Evolutionary conservation across 73 alveolate species (phyloP).

Genomic region (Paramecium pentaurelia): DNA sequence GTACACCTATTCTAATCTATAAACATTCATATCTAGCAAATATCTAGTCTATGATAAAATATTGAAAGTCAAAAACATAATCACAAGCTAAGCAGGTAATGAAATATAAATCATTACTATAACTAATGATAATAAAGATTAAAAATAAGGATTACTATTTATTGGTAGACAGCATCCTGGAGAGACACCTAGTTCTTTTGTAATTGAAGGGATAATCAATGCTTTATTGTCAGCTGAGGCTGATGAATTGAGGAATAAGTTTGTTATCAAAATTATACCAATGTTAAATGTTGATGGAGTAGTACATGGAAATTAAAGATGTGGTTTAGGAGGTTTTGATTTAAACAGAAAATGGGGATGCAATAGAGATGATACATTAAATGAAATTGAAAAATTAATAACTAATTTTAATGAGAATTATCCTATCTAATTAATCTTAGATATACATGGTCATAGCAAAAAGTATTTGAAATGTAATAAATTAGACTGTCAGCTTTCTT

Average conservation of each 20-base stretch:
- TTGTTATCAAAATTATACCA: slow-evolving; percentile 75
- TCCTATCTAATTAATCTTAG: slow-evolving; percentile 64
- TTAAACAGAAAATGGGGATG: slow-evolving; percentile 74
- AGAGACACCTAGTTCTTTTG: slow-evolving; percentile 45
- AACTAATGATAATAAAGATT: slow-evolving; percentile 5
- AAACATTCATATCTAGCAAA: background rate
- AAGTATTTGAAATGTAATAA: background rate
- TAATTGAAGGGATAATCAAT: slow-evolving; percentile 50
- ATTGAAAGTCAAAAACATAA: slow-evolving; percentile 6
- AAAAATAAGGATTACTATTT: slow-evolving; percentile 34
- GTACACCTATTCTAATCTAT: slow-evolving; percentile 70
- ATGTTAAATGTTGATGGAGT: slow-evolving; percentile 84
- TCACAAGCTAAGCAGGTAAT: slow-evolving; percentile 26
- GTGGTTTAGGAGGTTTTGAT: slow-evolving; percentile 72
- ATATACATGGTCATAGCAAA: slow-evolving; percentile 80
- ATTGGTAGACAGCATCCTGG: slow-evolving; percentile 58
- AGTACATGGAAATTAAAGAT: slow-evolving; percentile 76
- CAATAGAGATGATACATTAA: background rate
- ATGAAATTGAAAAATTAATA: background rate
- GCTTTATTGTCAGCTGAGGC: slow-evolving; percentile 43
- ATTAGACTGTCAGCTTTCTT: slow-evolving; percentile 64
- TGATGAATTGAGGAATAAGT: slow-evolving; percentile 68
- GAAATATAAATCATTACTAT: slow-evolving; percentile 18
- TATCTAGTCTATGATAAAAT: background rate
- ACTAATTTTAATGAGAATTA: slow-evolving; percentile 25